Evolutionary conservation across 2,329 filamentous ascomycete genomes (phyloP).

Genomic region (Colletotrichum truncatum): DNA sequence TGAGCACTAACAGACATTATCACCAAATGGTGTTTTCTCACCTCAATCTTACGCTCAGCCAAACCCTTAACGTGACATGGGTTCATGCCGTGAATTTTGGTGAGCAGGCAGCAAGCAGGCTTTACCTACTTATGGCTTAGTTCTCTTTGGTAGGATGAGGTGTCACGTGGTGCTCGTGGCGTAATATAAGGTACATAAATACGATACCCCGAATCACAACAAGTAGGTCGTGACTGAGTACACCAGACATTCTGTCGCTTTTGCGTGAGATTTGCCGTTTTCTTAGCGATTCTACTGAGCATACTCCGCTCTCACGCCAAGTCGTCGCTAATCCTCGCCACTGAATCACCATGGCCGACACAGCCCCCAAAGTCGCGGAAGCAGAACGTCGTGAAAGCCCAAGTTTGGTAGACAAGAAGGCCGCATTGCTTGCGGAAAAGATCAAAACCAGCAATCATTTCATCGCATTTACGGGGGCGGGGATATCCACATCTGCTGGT

Average conservation of each 20-base stretch:
- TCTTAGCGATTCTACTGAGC: too few species aligned
- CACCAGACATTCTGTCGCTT: too few species aligned
- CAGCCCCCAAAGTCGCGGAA: constrained; percentile 23
- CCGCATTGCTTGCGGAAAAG: constrained; percentile 42
- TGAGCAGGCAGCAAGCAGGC: neutral
- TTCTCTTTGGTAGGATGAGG: too few species aligned
- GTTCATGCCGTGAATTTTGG: neutral
- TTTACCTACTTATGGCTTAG: neutral
- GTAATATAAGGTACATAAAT: too few species aligned
- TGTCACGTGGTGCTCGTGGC: neutral
- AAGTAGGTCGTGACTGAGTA: too few species aligned
- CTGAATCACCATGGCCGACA: constrained; percentile 12
- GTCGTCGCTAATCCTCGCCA: too few species aligned
- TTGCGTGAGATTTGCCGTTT: too few species aligned
- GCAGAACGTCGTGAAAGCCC: constrained; percentile 5
- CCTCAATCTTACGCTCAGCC: neutral
- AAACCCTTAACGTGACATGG: neutral
- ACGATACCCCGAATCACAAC: too few species aligned
- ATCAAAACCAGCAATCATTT: constrained; percentile 55
- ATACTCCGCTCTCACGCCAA: neutral
- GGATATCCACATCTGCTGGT: constrained; percentile 57
- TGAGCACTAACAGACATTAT: constrained; percentile 5
- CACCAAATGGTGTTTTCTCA: neutral
- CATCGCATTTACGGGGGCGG: constrained; percentile 56
- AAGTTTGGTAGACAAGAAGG: constrained; percentile 42